phyloP scores from a whole-genome alignment of 495 filamentous ascomycete genomes.

The Talaromyces wortmannii region DNA sequence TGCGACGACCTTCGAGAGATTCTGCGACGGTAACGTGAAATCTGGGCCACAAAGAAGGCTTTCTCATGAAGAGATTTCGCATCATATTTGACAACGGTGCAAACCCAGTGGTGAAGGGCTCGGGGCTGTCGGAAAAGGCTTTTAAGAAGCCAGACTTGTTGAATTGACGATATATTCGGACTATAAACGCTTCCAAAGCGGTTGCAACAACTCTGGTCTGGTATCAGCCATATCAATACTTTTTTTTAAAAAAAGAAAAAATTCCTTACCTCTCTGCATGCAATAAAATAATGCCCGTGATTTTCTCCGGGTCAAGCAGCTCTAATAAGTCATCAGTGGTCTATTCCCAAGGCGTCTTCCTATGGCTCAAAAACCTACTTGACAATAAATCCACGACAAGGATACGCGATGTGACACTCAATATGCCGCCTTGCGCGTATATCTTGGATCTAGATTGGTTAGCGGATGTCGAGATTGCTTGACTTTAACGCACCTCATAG shows the following conservation, averaged over 20 bases:
- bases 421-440: conserved; percentile 82
- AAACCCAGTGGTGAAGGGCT: conserved; percentile 87
- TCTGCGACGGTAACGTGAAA: conserved; percentile 87
- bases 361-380: conserved; percentile 26
- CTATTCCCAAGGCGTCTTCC: background rate
- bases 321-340: conserved; percentile 25
- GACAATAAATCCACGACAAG: conserved; percentile 88
- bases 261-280: conserved; percentile 88
- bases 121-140: conserved; percentile 91
- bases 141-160: conserved; percentile 93
- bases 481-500: conserved; percentile 42
- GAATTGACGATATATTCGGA: conserved; percentile 86
- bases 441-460: conserved; percentile 64
- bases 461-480: conserved; percentile 2
- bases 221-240: no score
- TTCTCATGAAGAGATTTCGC: conserved; percentile 85
- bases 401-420: conserved; percentile 95
- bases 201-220: conserved; percentile 65
- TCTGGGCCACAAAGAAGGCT: conserved; percentile 86
- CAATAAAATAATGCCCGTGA: conserved; percentile 82
- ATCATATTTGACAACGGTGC: conserved; percentile 86
- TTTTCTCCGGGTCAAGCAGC: conserved; percentile 71
- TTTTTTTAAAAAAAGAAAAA: no score
- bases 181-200: conserved; percentile 88
- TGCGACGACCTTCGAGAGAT: conserved; percentile 82